Percentiles rank a stretch among this genome's conserved stretches.
Conservation (phyloP, 2,329 filamentous ascomycete genomes). For the Scedosporium aurantiacum region DNA sequence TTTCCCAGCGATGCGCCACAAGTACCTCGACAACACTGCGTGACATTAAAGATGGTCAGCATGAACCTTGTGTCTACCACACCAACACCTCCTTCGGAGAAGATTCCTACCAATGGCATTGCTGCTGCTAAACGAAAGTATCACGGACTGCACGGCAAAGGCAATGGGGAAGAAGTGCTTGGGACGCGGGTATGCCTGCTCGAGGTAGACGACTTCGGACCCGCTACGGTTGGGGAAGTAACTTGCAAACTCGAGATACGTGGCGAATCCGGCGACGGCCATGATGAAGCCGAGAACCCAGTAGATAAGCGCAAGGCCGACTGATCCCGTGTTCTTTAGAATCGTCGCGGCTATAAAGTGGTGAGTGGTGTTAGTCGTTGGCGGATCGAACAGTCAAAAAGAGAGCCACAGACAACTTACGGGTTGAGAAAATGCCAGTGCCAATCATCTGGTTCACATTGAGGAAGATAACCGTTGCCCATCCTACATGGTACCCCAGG, state of each 20-base stretch:
- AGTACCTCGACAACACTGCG: constrained; percentile 48
- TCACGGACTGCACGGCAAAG: constrained; percentile 52
- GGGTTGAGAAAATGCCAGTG: constrained; percentile 54
- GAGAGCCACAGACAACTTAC: constrained; percentile 25
- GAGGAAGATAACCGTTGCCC: constrained; percentile 45
- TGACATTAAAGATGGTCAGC: background rate
- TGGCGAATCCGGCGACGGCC: constrained; percentile 39
- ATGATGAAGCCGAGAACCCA: constrained; percentile 54
- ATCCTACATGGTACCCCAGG: constrained; percentile 46
- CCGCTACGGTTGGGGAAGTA: constrained; percentile 59
- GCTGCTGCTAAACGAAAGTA: constrained; percentile 54
- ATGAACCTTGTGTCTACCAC: background rate
- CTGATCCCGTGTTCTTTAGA: constrained; percentile 47
- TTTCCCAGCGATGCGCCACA: constrained; percentile 44
- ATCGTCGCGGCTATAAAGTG: constrained; percentile 51
- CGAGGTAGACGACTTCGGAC: constrained; percentile 55
- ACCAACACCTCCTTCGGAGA: constrained; percentile 6
- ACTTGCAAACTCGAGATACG: constrained; percentile 53
- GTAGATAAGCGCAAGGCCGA: constrained; percentile 51
- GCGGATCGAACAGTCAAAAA: background rate
- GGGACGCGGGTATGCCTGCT: constrained; percentile 55
- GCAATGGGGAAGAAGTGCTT: constrained; percentile 52
- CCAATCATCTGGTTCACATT: constrained; percentile 55
- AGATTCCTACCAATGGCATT: constrained; percentile 41
- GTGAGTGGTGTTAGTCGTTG: background rate